Evolutionary conservation across 768 basidiomycete species (phyloP), one percentile per base, ranked within the genome.

Genomic region (Lanmaoa pseudosensibilis): DNA sequence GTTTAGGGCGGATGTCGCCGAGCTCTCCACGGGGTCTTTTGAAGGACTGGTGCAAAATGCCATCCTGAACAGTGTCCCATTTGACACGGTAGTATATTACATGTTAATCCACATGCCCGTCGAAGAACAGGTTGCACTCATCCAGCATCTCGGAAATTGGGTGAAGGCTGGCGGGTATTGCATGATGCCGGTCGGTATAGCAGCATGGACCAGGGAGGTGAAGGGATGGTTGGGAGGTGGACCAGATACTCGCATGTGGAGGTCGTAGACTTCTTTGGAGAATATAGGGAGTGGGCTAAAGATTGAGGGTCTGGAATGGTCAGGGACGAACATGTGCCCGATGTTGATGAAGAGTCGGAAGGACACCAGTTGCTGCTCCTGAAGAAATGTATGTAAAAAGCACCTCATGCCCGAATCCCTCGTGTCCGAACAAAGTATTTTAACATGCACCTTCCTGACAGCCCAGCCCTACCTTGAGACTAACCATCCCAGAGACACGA

Each of bases 111-210:
- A 55, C n/a, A 49, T 59, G 38, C 56, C 54, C 27, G 23, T 61
- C 44, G 44, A 56, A 23, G 57, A 55, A 34, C 53, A 40, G 38
- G 47, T 10, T 50, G 57, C 45, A 39, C 50, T 58, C 36, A 47
- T 63, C 34, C 48, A 19, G 11, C 44, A 48, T 33, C 44, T 57
- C 55, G 67, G 61, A 64, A 57, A 66, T 66, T 61, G 67, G 36
- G 34, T 21, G 33, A 46, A 47, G 43, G 16, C 46, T 34, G 55
- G 47, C 16, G 52, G 60, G 36, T 44, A 41, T 21, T 51, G 55
- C 52, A 63, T 48, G 55, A 57, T 50, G 49, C 55, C 36, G 27
- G 40, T 56, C 23, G 54, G 52, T n/a, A 44, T 38, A 36, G 56
- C 32, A 23, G 45, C 41, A 52, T 40, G 46, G 19, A 49, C 34